A percentile compares a stretch with the other conserved stretches of the same genome.
phyloP scores from a whole-genome alignment of 768 basidiomycete genomes.

The Termitomyces heimii region DNA sequence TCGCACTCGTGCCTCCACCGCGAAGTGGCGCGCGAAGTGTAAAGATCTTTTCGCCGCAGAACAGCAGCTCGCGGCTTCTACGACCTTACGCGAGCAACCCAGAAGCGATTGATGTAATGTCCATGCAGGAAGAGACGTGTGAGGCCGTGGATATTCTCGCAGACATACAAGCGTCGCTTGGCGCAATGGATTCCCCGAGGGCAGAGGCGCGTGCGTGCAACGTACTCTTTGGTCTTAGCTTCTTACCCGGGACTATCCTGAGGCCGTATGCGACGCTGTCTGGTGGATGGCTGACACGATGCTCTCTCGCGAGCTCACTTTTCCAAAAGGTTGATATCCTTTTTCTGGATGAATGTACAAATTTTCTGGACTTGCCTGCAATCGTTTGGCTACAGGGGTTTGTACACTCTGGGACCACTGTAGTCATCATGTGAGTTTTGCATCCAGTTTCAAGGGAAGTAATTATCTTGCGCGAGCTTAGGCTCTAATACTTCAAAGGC shows the following conservation, averaged over 20 bases:
- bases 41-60: constrained; percentile 43
- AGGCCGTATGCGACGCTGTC: constrained; percentile 43
- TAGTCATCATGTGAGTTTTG: constrained; percentile 44
- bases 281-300: constrained; percentile 63
- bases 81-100: constrained; percentile 15
- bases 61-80: constrained; percentile 27
- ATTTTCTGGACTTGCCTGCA: constrained; percentile 47
- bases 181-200: constrained; percentile 24
- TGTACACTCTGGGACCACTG: constrained; percentile 39
- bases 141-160: constrained; percentile 20
- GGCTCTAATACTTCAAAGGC: constrained; percentile 51
- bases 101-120: constrained; percentile 15
- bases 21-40: constrained; percentile 53
- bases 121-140: constrained; percentile 16
- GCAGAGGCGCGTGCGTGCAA: constrained; percentile 42
- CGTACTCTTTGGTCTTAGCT: constrained; percentile 58
- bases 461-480: constrained; percentile 49
- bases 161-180: constrained; percentile 21
- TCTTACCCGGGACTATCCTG: constrained; percentile 30
- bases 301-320: constrained; percentile 52
- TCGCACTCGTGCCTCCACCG: constrained; percentile 24
- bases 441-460: not conserved
- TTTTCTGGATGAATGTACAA: constrained; percentile 53
- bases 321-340: constrained; percentile 52
- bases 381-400: constrained; percentile 51